Conservation (phyloP, 2,329 filamentous ascomycete genomes). For the Botryosphaeria dothidea region DNA sequence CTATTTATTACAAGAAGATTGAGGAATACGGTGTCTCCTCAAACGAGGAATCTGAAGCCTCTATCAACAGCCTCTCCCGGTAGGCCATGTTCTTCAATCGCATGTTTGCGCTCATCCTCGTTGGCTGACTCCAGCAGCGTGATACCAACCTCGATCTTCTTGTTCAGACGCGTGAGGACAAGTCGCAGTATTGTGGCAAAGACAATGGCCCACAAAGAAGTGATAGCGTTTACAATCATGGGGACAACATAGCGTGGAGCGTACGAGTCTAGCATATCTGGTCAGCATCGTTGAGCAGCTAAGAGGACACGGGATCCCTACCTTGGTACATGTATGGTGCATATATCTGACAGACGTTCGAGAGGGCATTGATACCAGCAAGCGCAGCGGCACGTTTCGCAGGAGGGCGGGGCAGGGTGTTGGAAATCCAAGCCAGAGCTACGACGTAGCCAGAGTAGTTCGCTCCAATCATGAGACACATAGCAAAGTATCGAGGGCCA, state of each 20-base stretch:
- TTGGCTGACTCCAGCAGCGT: neutral
- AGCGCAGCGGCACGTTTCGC: slow-evolving; percentile 58
- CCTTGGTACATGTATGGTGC: slow-evolving; percentile 9
- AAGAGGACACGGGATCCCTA: neutral
- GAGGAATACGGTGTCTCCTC: neutral
- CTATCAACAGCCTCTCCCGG: slow-evolving; percentile 59
- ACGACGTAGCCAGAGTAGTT: slow-evolving; percentile 50
- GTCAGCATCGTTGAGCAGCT: neutral
- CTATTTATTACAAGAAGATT: neutral
- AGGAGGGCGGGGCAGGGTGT: slow-evolving; percentile 52
- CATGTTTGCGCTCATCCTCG: neutral
- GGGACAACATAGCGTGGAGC: slow-evolving; percentile 51
- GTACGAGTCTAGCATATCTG: neutral
- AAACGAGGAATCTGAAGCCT: slow-evolving; percentile 68
- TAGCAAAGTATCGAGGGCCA: slow-evolving; percentile 56
- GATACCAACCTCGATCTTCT: slow-evolving; percentile 63
- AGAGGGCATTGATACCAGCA: slow-evolving; percentile 57
- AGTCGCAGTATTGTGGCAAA: slow-evolving; percentile 63
- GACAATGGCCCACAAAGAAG: slow-evolving; percentile 64
- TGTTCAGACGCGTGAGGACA: slow-evolving; percentile 66
- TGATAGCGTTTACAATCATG: slow-evolving; percentile 69
- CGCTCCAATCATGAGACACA: slow-evolving; percentile 51
- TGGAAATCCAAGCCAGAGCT: slow-evolving; percentile 58
- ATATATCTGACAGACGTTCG: slow-evolving; percentile 36
- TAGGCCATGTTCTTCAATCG: slow-evolving; percentile 47